Evolutionary conservation across 345 rosid genomes (phyloP), one percentile per base, ranked within the genome.

Genomic region (Camelina hispida): DNA sequence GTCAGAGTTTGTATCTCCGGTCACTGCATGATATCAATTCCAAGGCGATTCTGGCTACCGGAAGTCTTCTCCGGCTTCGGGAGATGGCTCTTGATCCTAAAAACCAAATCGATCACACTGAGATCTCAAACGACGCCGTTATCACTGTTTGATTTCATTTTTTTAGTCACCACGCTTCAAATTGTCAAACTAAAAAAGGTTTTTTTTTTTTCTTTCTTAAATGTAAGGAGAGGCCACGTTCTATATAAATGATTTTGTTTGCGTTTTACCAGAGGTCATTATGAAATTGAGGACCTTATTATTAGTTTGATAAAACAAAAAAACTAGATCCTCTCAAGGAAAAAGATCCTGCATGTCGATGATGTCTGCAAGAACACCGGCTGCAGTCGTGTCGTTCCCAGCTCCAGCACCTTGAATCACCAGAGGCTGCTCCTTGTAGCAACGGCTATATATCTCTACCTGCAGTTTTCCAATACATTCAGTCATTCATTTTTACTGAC

Each of bases 331-430:
- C 11, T 77, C 54, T 71, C 68, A 86, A 64, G 83, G 80, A 73
- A 94, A 91, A 25, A 88, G 81, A 82, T 94, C 97, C 82, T 91
- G 97, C 74, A 94, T 55, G 71, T 91, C 98, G 67, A 94, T 83
- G 59, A 91, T 86, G 85, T 91, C 97, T 4, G 97, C 91, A 37
- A 93, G 96, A 63, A 89, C 91, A 42, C 97, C 98, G 9, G 98
- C 95, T 5, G 96, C 98, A 23, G 98, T 94, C 0, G 95, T 91
- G 62, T 91, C 97, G 43, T 94, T 94, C 14, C 98, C 98, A 4
- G 98, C 97, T 79, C 97, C 98, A 2, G 97, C 97, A 34, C 97
- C 98, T 87, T 93, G 98, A 81, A 91, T 89, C 72, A 91, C 98
- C 75, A 91, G 68, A 3, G 97, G 96, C 71, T 87, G 90, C 80